A percentile compares a stretch with the other conserved stretches of the same genome.
Evolutionary conservation across 257 asterid genomes (phyloP).

Genomic region (Nicotiana noctiflora): DNA sequence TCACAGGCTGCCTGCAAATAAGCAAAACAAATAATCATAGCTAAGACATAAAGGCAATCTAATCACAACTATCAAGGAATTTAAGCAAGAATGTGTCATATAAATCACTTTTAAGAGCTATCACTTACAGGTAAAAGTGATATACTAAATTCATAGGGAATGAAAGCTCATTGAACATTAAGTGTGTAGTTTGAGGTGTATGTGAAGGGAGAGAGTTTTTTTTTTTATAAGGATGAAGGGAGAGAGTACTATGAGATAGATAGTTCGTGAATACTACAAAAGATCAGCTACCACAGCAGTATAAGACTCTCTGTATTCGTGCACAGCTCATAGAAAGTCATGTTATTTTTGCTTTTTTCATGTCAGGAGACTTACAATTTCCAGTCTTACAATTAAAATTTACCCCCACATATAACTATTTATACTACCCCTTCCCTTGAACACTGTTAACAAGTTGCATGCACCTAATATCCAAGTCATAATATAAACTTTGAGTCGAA

Average conservation of each 20-base stretch:
- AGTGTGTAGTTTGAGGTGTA: neutral
- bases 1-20: constrained; percentile 76
- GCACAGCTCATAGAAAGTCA: neutral
- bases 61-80: constrained; percentile 4
- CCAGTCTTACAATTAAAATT: neutral
- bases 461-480: neutral
- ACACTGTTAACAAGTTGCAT: neutral
- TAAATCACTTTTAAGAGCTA: neutral
- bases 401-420: neutral
- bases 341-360: neutral
- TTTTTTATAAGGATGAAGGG: no score
- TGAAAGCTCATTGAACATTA: neutral
- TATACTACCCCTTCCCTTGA: neutral
- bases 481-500: neutral
- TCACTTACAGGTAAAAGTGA: neutral
- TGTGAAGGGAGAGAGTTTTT: constrained; percentile 5
- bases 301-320: neutral
- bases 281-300: neutral
- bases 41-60: neutral
- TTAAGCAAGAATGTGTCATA: neutral
- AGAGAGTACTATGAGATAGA: constrained; percentile 4
- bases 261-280: neutral
- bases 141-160: neutral
- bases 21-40: constrained; percentile 13
- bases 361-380: neutral